Percentiles rank a stretch among this genome's conserved stretches.
phyloP scores from a whole-genome alignment of 2,329 filamentous ascomycete genomes.

The Epichloe baconii region DNA sequence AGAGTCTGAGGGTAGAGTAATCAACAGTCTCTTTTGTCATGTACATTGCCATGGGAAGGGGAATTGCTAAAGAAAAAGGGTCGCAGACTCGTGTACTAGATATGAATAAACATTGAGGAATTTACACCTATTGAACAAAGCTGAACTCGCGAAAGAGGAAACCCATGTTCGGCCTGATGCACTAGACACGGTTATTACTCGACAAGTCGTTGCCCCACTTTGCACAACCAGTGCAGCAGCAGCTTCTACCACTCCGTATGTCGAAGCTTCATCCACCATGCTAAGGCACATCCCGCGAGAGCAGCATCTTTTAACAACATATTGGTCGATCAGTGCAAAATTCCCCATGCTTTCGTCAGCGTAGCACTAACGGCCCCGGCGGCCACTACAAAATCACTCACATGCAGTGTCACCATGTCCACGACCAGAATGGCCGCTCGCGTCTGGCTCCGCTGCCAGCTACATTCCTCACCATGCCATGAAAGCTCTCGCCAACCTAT shows the following conservation, averaged over 20 bases:
- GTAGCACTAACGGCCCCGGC: too few relatives aligned
- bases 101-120: conserved; percentile 20
- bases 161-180: too few relatives aligned
- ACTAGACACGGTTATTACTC: too few relatives aligned
- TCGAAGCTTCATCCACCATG: too few relatives aligned
- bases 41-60: conserved; percentile 19
- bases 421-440: background rate
- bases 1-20: conserved; percentile 75
- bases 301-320: too few relatives aligned
- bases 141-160: too few relatives aligned
- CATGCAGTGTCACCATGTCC: background rate
- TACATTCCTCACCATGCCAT: background rate
- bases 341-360: too few relatives aligned
- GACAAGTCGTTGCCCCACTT: background rate
- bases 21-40: conserved; percentile 19
- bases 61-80: conserved; percentile 10
- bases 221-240: background rate
- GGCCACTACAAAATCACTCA: background rate
- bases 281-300: too few relatives aligned
- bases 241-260: too few relatives aligned
- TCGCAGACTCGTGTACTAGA: conserved; percentile 21
- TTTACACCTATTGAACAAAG: background rate
- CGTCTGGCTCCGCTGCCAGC: background rate
- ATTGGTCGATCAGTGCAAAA: too few relatives aligned
- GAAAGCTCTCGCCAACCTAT: background rate